These are phyloP conservation scores for Nitzschia sp. DNA, from an alignment of 108 stramenopile species.

Conservation along the genomic window DNA sequence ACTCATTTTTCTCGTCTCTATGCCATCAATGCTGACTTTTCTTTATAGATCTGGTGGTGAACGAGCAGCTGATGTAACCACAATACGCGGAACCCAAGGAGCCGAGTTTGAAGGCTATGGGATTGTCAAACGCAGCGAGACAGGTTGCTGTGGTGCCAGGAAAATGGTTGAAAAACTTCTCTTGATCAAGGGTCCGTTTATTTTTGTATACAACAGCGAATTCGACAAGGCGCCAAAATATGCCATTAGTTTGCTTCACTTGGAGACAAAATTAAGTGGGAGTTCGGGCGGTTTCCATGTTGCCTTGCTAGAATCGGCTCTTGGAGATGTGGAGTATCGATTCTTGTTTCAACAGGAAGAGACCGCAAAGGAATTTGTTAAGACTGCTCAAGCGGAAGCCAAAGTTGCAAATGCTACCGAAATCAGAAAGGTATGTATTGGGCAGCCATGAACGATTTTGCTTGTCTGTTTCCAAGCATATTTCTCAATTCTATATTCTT, in stretches of 20 bases:
- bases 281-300: conserved; percentile 20
- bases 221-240: conserved; percentile 58
- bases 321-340: conserved; percentile 79
- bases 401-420: conserved; percentile 40
- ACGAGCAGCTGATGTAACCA: conserved; percentile 62
- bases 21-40: neutral
- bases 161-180: conserved; percentile 46
- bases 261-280: conserved; percentile 14
- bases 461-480: neutral
- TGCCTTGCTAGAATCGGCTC: conserved; percentile 51
- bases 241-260: conserved; percentile 67
- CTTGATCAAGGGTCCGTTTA: conserved; percentile 79
- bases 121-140: conserved; percentile 55
- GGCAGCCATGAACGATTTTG: neutral
- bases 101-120: conserved; percentile 80
- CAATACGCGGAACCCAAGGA: conserved; percentile 69
- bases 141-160: conserved; percentile 45
- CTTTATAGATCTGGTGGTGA: conserved; percentile 50
- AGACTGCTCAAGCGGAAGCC: conserved; percentile 42
- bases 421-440: conserved; percentile 36
- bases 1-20: neutral
- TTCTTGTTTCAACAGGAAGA: conserved; percentile 48
- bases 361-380: conserved; percentile 44
- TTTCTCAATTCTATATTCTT: neutral
- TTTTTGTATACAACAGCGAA: conserved; percentile 70